phyloP scores from a whole-genome alignment of 1,139 yeast genomes.

The Candida neerlandica region DNA sequence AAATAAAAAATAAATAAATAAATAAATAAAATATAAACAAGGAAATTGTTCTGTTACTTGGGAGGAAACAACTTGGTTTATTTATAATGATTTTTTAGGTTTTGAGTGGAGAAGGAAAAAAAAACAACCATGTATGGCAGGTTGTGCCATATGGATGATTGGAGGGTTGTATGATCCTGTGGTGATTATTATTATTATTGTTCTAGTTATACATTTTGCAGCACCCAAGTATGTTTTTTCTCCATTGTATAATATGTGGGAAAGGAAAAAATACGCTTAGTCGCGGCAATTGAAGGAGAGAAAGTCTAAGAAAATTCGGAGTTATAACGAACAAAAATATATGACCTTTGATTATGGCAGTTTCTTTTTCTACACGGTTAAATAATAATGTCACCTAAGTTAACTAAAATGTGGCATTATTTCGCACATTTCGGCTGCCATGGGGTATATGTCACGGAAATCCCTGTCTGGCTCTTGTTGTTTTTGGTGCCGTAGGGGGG shows the following conservation, averaged over 20 bases:
- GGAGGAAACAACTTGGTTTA: neutral
- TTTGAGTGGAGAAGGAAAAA: neutral
- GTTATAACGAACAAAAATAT: neutral
- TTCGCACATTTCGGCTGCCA: no score
- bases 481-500: no score
- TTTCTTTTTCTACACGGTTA: no score
- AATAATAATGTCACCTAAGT: no score
- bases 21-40: no score
- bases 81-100: neutral
- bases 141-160: neutral
- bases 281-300: constrained; percentile 2
- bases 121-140: no score
- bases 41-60: neutral
- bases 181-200: neutral
- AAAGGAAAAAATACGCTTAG: constrained; percentile 1
- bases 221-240: neutral
- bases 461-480: no score
- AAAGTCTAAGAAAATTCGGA: neutral
- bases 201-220: neutral
- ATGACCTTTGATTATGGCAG: no score
- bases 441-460: no score
- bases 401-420: no score
- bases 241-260: no score
- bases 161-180: neutral
- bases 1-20: no score